Evolutionary conservation across 805 yeast genomes (phyloP).

Genomic region (Wickerhamomyces queroliae): DNA sequence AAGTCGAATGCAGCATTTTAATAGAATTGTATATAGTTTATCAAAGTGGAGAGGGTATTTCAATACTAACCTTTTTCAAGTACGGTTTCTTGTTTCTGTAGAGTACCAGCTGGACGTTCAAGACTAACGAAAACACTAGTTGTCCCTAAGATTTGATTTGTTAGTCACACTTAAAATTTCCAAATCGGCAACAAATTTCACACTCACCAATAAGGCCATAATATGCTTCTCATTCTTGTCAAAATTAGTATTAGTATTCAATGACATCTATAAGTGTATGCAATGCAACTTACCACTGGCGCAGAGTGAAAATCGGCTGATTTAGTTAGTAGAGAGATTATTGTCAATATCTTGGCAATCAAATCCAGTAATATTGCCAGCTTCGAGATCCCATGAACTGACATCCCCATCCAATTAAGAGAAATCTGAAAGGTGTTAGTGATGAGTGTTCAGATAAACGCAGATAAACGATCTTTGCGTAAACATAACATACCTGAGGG

Average conservation of each 20-base stretch:
- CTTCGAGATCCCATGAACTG: constrained; percentile 25
- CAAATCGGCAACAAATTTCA: no score
- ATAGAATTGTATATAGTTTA: no score
- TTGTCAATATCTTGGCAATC: not conserved
- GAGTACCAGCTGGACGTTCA: not conserved
- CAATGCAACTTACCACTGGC: not conserved
- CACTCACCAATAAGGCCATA: not conserved
- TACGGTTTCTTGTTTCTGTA: not conserved
- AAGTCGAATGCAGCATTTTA: not conserved
- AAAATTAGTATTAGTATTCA: no score
- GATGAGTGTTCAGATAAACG: no score
- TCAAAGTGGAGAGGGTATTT: not conserved
- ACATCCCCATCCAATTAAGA: constrained; percentile 32
- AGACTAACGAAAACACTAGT: not conserved
- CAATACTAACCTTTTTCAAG: not conserved
- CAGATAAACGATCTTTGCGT: no score
- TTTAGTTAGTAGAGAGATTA: not conserved
- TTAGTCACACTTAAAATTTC: not conserved
- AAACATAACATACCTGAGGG: constrained; percentile 37
- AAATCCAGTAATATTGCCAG: not conserved
- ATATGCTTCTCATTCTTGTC: not conserved
- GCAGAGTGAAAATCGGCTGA: not conserved
- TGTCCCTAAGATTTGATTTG: not conserved
- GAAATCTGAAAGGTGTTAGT: constrained; percentile 11
- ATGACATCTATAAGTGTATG: not conserved